Evolutionary conservation across 441 rosid genomes (phyloP).

Genomic region (Aquilaria agallochum): DNA sequence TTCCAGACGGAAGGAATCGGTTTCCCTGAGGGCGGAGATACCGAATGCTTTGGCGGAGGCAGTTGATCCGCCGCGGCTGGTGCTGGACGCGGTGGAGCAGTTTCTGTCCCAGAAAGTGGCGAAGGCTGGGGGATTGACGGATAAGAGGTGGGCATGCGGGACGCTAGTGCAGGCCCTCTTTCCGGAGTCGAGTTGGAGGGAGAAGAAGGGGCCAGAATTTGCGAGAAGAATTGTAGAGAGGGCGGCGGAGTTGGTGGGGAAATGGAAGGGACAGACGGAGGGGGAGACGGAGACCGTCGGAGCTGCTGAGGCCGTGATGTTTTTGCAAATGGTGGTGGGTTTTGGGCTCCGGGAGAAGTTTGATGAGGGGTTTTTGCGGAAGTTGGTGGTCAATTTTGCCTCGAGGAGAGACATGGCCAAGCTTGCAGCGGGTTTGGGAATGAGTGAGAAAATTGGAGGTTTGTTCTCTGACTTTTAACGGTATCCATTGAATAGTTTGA

Average conservation of each 20-base stretch:
- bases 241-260: conserved; percentile 29
- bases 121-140: conserved; percentile 39
- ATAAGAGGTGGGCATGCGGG: conserved; percentile 61
- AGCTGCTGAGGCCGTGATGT: conserved; percentile 58
- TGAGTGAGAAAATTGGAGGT: conserved; percentile 47
- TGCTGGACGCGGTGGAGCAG: conserved; percentile 56
- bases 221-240: conserved; percentile 33
- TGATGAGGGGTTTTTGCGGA: conserved; percentile 41
- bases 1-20: conserved; percentile 50
- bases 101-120: conserved; percentile 32
- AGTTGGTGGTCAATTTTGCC: conserved; percentile 41
- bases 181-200: conserved; percentile 30
- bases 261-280: conserved; percentile 33
- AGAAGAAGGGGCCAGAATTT: conserved; percentile 23
- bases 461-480: conserved; percentile 12
- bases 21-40: conserved; percentile 39
- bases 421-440: conserved; percentile 37
- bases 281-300: conserved; percentile 25
- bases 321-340: conserved; percentile 46
- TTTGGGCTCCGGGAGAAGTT: conserved; percentile 39
- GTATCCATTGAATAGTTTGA: too few relatives aligned
- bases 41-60: conserved; percentile 36
- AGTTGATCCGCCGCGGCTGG: conserved; percentile 43
- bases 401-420: conserved; percentile 54
- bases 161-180: conserved; percentile 50